Conservation (phyloP, 768 basidiomycete genomes). For the Leccinum boreale region DNA sequence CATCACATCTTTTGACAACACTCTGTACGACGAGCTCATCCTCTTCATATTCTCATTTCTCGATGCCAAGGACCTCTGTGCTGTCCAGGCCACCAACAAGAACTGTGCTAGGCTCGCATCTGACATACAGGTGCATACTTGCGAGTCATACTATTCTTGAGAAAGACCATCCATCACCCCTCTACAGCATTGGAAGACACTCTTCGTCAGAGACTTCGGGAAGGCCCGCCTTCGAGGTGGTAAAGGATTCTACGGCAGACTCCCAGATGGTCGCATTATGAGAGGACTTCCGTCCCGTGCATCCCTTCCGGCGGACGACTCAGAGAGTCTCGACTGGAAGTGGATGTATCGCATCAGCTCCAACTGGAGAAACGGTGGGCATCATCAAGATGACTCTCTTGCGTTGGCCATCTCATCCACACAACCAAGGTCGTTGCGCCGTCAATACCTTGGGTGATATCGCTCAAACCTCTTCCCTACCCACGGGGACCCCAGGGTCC, state of each 20-base stretch:
- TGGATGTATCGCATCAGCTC: slow-evolving; percentile 84
- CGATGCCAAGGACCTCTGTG: slow-evolving; percentile 63
- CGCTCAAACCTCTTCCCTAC: slow-evolving; percentile 1
- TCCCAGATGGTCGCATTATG: slow-evolving; percentile 52
- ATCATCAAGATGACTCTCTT: slow-evolving; percentile 8
- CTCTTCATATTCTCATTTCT: slow-evolving; percentile 72
- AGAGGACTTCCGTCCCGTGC: slow-evolving; percentile 57
- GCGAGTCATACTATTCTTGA: slow-evolving; percentile 1
- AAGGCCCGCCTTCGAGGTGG: slow-evolving; percentile 65
- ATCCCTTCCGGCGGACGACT: slow-evolving; percentile 26
- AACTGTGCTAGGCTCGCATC: slow-evolving; percentile 65
- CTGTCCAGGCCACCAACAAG: slow-evolving; percentile 55
- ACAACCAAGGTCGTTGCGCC: slow-evolving; percentile 57
- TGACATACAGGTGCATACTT: slow-evolving; percentile 55
- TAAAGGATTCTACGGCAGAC: slow-evolving; percentile 54
- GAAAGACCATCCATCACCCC: slow-evolving; percentile 16
- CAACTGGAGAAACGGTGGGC: slow-evolving; percentile 76
- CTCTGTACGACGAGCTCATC: slow-evolving; percentile 74
- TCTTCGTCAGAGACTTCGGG: slow-evolving; percentile 65
- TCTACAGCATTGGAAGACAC: slow-evolving; percentile 59
- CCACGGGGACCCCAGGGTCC: slow-evolving; percentile 10
- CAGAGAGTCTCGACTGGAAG: slow-evolving; percentile 59
- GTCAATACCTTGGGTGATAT: slow-evolving; percentile 35
- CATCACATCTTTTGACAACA: slow-evolving; percentile 45
- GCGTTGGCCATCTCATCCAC: slow-evolving; percentile 20